Conservation (phyloP, 176 grass and related monocot species). For the Hordeum vulgare region MorexV3_pseudomolecules_assembly NC_058524.1:490959904-490960403, state of each 20-base stretch:
- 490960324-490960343: neutral
- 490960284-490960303: constrained; percentile 22
- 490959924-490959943: neutral
- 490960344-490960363: neutral
- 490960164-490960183: neutral
- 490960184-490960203: constrained; percentile 40
- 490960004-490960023: neutral
- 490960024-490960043: neutral
- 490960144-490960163: neutral
- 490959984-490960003: neutral
- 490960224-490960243: constrained; percentile 91
- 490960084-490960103: neutral
- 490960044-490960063: neutral
- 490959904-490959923: neutral
- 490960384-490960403: neutral
- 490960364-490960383: neutral
- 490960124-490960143: neutral
- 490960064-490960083: neutral
- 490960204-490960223: constrained; percentile 95
- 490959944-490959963: neutral
- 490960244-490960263: constrained; percentile 97
- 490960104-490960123: neutral
- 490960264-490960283: constrained; percentile 97
- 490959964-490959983: neutral
- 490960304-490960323: neutral